Evolutionary conservation across 257 asterid genomes (phyloP).

Genomic region (Fraxinus cuspidata): DNA sequence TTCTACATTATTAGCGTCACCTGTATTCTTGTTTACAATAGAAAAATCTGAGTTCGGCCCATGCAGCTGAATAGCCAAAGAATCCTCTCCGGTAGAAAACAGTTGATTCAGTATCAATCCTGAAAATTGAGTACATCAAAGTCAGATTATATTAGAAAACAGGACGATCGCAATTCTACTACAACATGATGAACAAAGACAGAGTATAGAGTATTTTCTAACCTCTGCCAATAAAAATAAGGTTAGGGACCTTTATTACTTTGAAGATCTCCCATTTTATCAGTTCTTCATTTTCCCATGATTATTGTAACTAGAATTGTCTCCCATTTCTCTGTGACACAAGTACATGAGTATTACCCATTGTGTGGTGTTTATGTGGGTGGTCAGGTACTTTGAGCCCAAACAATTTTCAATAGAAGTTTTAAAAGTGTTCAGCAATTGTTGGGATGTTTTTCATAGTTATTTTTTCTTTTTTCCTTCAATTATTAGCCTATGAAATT

Average conservation of each 20-base stretch:
- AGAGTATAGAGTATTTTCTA: neutral
- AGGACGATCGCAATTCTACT: neutral
- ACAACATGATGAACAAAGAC: neutral
- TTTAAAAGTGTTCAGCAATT: neutral
- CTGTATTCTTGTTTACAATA: conserved; percentile 13
- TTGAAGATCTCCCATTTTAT: no score
- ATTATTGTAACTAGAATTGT: neutral
- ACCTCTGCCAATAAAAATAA: no score
- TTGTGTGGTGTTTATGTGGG: neutral
- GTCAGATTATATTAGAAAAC: neutral
- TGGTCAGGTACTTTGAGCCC: neutral
- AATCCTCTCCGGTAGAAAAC: conserved; percentile 12
- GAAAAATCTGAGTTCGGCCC: conserved; percentile 16
- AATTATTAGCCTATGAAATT: neutral
- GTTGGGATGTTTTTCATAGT: neutral
- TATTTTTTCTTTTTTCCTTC: neutral
- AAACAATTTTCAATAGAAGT: neutral
- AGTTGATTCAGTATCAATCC: conserved; percentile 9
- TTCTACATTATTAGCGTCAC: conserved; percentile 19
- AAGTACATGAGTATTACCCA: neutral
- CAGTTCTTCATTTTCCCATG: no score
- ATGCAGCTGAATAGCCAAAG: conserved; percentile 19
- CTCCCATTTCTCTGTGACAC: neutral
- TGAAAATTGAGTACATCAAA: conserved; percentile 29
- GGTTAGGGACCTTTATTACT: no score